Percentiles rank a stretch among this genome's conserved stretches.
These are phyloP conservation scores for Lentinula boryana DNA, from an alignment of 768 basidiomycete genomes.

Conservation along the genomic window DNA sequence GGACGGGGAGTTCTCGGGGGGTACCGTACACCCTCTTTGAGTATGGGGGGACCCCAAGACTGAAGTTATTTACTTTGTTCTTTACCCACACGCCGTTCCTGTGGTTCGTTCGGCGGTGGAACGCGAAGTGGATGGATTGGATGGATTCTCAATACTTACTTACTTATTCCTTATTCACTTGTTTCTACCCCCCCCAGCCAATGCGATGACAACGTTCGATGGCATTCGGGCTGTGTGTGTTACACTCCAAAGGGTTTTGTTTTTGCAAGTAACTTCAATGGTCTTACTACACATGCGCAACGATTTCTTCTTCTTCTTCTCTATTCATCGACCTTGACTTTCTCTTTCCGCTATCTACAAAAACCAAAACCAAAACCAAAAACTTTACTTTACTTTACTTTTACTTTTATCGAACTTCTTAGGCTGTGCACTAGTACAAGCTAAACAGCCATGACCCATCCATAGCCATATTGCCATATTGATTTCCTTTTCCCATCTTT, in stretches of 20 bases:
- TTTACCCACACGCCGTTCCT: not conserved
- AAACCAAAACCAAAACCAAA: too few relatives aligned
- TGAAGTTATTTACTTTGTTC: too few relatives aligned
- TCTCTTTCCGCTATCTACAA: not conserved
- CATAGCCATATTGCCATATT: not conserved
- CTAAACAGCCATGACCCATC: too few relatives aligned
- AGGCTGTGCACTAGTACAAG: not conserved
- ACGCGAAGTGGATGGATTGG: too few relatives aligned
- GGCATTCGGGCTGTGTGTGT: not conserved
- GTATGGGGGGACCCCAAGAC: not conserved
- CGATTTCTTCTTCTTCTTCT: too few relatives aligned
- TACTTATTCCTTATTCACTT: too few relatives aligned
- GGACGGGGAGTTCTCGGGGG: not conserved
- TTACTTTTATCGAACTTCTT: not conserved
- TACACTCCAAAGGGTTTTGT: not conserved
- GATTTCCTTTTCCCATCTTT: too few relatives aligned
- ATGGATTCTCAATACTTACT: not conserved
- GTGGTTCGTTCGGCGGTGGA: slow-evolving; percentile 3
- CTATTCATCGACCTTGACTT: not conserved
- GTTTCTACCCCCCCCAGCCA: too few relatives aligned
- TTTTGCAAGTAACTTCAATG: not conserved
- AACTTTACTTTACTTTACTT: too few relatives aligned
- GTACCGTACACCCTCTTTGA: too few relatives aligned
- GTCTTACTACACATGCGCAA: not conserved
- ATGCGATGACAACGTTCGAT: not conserved